Evolutionary conservation across 2,329 filamentous ascomycete genomes (phyloP).

Genomic region (Pseudogymnoascus sp.): DNA sequence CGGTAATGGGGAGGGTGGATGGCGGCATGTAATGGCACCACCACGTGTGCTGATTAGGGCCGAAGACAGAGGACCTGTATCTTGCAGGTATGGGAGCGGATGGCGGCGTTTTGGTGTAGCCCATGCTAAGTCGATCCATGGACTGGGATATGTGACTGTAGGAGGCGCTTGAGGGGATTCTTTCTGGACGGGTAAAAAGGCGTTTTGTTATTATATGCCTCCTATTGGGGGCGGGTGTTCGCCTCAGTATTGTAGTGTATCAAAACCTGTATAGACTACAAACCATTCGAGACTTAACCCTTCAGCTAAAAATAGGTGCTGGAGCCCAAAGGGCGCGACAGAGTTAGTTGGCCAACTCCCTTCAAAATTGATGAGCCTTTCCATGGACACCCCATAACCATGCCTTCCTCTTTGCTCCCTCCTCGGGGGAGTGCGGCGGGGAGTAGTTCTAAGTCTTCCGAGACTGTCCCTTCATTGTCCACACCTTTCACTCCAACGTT

Average conservation of each 20-base stretch:
- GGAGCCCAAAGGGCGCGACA: neutral
- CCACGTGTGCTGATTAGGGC: neutral
- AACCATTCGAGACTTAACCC: neutral
- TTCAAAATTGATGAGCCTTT: neutral
- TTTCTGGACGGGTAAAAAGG: neutral
- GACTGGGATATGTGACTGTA: neutral
- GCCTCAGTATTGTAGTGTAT: neutral
- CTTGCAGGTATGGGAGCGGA: neutral
- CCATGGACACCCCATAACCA: neutral
- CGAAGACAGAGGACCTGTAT: neutral
- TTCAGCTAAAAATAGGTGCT: neutral
- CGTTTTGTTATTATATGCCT: neutral
- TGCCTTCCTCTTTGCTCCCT: neutral
- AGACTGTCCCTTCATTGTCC: neutral
- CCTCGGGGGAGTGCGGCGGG: too few relatives aligned
- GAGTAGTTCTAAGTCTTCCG: too few relatives aligned
- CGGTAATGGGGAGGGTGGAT: neutral
- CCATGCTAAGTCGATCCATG: neutral
- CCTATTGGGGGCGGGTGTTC: neutral
- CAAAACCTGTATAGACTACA: neutral
- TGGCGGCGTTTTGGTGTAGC: neutral
- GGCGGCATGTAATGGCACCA: neutral
- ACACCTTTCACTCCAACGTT: neutral
- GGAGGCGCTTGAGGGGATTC: neutral
- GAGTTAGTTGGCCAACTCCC: too few relatives aligned